Conservation (phyloP, 768 basidiomycete species). For the Cystoderma amianthinum region DNA sequence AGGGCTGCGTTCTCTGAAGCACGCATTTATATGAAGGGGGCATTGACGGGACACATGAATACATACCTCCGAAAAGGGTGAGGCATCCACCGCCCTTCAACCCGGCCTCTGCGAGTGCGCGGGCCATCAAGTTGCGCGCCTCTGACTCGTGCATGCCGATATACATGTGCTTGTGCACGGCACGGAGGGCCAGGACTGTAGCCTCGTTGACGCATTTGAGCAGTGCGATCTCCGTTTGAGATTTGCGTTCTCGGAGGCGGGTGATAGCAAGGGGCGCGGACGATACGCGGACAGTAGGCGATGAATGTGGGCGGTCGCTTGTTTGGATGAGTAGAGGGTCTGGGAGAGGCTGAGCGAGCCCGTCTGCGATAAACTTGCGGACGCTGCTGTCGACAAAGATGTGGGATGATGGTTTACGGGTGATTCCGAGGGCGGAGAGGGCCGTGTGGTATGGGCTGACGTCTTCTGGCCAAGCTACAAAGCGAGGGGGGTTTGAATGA, state of each 20-base stretch:
- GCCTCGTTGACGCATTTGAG: constrained; percentile 78
- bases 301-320: not conserved
- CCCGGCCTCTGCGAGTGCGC: constrained; percentile 51
- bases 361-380: constrained; percentile 61
- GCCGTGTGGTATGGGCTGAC: constrained; percentile 57
- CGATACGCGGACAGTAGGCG: constrained; percentile 19
- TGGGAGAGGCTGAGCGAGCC: constrained; percentile 28
- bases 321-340: not conserved
- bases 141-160: constrained; percentile 76
- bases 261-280: constrained; percentile 48
- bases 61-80: constrained; percentile 74
- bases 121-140: constrained; percentile 49
- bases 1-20: constrained; percentile 73
- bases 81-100: constrained; percentile 52
- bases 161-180: constrained; percentile 50
- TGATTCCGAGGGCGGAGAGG: constrained; percentile 16
- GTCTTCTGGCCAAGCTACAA: constrained; percentile 61
- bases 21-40: constrained; percentile 3
- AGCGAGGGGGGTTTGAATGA: constrained; percentile 28
- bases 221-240: constrained; percentile 58
- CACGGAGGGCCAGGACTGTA: constrained; percentile 70
- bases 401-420: constrained; percentile 3
- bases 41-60: not conserved
- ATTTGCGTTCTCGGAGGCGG: constrained; percentile 71
- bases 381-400: constrained; percentile 58